These are phyloP conservation scores for Mycena vulgaris DNA, from an alignment of 768 basidiomycete genomes.

Conservation along the genomic window DNA sequence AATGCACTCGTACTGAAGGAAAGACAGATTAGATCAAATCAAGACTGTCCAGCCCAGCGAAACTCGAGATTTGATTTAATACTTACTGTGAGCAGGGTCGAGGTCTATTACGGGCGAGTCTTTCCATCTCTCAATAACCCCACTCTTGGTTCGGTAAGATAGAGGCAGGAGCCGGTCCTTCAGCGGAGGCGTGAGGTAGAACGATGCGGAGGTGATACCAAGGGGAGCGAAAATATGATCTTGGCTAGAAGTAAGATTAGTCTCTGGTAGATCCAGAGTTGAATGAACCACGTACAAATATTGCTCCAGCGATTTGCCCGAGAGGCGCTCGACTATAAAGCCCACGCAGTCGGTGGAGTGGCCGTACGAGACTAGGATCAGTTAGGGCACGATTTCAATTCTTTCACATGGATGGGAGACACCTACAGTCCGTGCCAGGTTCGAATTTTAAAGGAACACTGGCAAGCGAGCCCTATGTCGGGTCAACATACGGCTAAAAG, in stretches of 20 bases:
- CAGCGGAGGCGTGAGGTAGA: conserved; percentile 38
- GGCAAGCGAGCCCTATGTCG: conserved; percentile 42
- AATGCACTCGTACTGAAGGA: conserved; percentile 14
- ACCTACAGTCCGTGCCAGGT: conserved; percentile 49
- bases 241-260: conserved; percentile 28
- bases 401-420: no score
- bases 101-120: conserved; percentile 28
- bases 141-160: conserved; percentile 30
- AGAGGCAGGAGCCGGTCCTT: conserved; percentile 31
- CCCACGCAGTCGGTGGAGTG: conserved; percentile 42
- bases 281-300: conserved; percentile 48
- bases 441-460: conserved; percentile 45
- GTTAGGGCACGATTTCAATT: no score
- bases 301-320: conserved; percentile 44
- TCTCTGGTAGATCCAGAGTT: no score
- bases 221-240: conserved; percentile 42
- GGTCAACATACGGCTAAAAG: no score
- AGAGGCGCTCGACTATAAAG: conserved; percentile 47
- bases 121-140: conserved; percentile 35
- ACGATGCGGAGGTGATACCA: conserved; percentile 39
- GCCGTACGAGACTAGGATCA: conserved; percentile 48
- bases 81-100: conserved; percentile 39
- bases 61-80: neutral
- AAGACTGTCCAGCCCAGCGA: no score
- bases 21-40: conserved; percentile 19